A percentile compares a stretch with the other conserved stretches of the same genome.
Conservation (phyloP, 108 stramenopile genomes). For the Pseudonitzschia multistriata region DNA sequence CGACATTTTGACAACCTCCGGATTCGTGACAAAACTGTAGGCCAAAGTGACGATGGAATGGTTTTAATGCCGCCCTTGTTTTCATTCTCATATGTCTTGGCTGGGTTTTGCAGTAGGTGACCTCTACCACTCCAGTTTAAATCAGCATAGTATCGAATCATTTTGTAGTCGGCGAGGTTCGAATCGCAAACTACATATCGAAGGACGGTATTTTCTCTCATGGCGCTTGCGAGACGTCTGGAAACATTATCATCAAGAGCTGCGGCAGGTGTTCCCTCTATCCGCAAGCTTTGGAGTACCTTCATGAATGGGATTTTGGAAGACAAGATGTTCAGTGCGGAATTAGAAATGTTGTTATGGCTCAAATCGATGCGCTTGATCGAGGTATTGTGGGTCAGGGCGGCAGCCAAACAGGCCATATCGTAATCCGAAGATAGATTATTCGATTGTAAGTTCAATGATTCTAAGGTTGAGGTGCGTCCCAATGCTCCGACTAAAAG, state of each 20-base stretch:
- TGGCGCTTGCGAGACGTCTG: background rate
- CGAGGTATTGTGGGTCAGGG: conserved; percentile 28
- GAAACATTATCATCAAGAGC: background rate
- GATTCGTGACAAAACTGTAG: conserved; percentile 7
- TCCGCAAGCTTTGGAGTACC: conserved; percentile 2
- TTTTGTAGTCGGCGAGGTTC: background rate
- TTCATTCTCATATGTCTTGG: background rate
- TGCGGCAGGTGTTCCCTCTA: conserved; percentile 2
- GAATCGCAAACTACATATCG: background rate
- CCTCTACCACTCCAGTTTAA: conserved; percentile 25
- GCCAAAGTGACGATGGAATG: conserved; percentile 20
- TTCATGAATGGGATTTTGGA: conserved; percentile 18
- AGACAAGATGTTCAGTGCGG: conserved; percentile 21
- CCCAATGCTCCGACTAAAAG: conserved; percentile 26
- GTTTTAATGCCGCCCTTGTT: background rate
- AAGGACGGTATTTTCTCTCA: conserved; percentile 12
- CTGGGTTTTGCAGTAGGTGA: background rate
- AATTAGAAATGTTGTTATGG: conserved; percentile 14
- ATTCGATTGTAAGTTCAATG: conserved; percentile 18
- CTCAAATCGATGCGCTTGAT: conserved; percentile 18
- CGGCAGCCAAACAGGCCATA: conserved; percentile 29
- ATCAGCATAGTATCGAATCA: conserved; percentile 18
- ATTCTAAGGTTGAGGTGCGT: conserved; percentile 11
- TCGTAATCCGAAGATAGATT: conserved; percentile 18
- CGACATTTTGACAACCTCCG: background rate